Evolutionary conservation across 257 asterid genomes (phyloP).

Genomic region (Solanum raphanifolium): DNA sequence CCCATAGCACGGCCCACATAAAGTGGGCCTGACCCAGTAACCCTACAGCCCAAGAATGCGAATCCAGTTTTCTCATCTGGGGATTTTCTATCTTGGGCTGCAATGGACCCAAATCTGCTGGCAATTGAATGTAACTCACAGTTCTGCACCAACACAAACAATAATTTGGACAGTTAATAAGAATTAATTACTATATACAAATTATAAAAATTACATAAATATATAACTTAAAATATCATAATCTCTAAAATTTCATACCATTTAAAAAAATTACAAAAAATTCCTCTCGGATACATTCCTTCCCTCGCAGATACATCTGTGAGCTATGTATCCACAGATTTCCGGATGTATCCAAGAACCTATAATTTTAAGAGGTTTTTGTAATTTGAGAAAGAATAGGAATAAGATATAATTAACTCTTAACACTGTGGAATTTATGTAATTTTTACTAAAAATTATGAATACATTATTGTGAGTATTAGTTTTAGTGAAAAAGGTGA

Average conservation of each 20-base stretch:
- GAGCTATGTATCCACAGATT: too few relatives aligned
- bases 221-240: too few relatives aligned
- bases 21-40: slow-evolving; percentile 63
- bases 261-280: too few relatives aligned
- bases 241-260: too few relatives aligned
- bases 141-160: slow-evolving; percentile 23
- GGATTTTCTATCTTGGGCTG: slow-evolving; percentile 62
- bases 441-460: neutral
- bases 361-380: too few relatives aligned
- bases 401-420: too few relatives aligned
- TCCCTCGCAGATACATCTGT: too few relatives aligned
- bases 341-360: too few relatives aligned
- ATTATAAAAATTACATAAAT: too few relatives aligned
- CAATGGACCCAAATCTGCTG: slow-evolving; percentile 66
- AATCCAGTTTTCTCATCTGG: slow-evolving; percentile 65
- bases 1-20: slow-evolving; percentile 97
- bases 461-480: neutral
- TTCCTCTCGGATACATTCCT: fast-evolving
- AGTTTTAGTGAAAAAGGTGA: neutral
- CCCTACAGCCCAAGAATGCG: slow-evolving; percentile 58
- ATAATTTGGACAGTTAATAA: neutral
- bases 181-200: neutral
- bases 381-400: too few relatives aligned
- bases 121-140: slow-evolving; percentile 85
- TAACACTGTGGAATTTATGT: too few relatives aligned